Evolutionary conservation across 768 basidiomycete species (phyloP), one percentile per base, ranked within the genome.

Genomic region (Phaeotremella fagi): DNA sequence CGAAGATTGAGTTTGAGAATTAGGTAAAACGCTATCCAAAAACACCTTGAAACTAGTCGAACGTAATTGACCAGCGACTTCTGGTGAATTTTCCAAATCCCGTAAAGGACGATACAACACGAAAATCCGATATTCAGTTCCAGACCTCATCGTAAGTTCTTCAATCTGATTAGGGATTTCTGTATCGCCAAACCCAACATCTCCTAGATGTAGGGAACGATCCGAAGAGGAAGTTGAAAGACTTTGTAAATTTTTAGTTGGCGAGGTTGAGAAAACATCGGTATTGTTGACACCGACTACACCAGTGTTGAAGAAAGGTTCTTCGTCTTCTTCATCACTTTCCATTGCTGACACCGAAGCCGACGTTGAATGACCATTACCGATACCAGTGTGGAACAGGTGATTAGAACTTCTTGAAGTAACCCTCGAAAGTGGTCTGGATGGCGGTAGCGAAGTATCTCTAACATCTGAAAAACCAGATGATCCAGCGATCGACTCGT

Each of bases 61-160:
- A 2, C 67, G 52, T 18, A 74, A 53, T 25, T 49, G 50, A 14
- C 61, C 66, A 16, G 63, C 68, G 18, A 61, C 46, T 31, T 55
- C 61, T 11, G 61, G 54, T 20, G 66, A 35, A 36, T 37, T 58
- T 20, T 45, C 33, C 3, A 48, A 41, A 31, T 66, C 64, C 2
- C 59, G 44, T 7, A 38, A 31, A 1, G 70, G 68, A 4, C 61
- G 59, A 48, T 61, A 67, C 4, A 64, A 48, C 20, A 72, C 66
- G 29, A 64, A 61, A 6, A 74, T 48, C 3, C 70, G 61, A 44
- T 74, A 74, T 44, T 70, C 68, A 16, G 63, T 66, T 3, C 72
- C 72, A 1, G 72, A 70, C 15, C 68, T 48, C 63, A 71, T 63
- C 22, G 64, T 60, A 25, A 74, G 44, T 35, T 74, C 68, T 29